These are phyloP conservation scores for Strobilomyces dryophilus DNA, from an alignment of 768 basidiomycete genomes.

Conservation along the genomic window DNA sequence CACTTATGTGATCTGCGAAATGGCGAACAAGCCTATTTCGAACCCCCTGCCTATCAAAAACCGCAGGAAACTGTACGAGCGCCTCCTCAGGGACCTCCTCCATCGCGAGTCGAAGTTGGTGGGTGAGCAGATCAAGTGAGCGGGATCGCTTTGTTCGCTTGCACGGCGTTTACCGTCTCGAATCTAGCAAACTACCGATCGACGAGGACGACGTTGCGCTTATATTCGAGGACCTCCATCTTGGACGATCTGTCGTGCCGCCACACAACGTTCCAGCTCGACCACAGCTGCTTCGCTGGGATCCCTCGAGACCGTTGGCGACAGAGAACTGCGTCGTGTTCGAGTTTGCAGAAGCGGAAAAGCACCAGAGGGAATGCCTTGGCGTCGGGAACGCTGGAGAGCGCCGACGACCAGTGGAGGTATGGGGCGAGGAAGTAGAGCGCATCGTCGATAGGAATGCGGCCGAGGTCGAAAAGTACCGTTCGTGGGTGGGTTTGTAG, in stretches of 20 bases:
- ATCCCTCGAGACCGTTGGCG: constrained; percentile 54
- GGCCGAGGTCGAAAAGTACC: constrained; percentile 54
- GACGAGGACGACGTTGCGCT: constrained; percentile 80
- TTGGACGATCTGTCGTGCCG: constrained; percentile 73
- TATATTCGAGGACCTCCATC: constrained; percentile 83
- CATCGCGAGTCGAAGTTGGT: constrained; percentile 68
- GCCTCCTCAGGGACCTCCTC: constrained; percentile 72
- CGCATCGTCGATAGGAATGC: constrained; percentile 53
- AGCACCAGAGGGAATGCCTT: constrained; percentile 50
- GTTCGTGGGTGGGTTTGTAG: constrained; percentile 45
- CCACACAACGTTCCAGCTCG: constrained; percentile 70
- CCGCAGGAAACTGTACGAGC: constrained; percentile 78
- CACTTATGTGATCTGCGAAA: constrained; percentile 81
- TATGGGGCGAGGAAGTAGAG: constrained; percentile 70
- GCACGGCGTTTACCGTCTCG: neutral
- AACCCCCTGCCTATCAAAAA: constrained; percentile 87
- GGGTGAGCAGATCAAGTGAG: constrained; percentile 56
- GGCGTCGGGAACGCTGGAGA: constrained; percentile 7
- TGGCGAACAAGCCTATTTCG: constrained; percentile 78
- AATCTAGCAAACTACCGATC: constrained; percentile 64
- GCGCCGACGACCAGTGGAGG: constrained; percentile 40
- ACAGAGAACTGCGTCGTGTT: constrained; percentile 87
- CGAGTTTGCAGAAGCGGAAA: constrained; percentile 69
- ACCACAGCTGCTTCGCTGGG: constrained; percentile 82
- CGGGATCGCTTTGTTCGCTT: constrained; percentile 7